Evolutionary conservation across 129 eudicot genomes (phyloP).

Genomic region (Escallonia rubra): DNA sequence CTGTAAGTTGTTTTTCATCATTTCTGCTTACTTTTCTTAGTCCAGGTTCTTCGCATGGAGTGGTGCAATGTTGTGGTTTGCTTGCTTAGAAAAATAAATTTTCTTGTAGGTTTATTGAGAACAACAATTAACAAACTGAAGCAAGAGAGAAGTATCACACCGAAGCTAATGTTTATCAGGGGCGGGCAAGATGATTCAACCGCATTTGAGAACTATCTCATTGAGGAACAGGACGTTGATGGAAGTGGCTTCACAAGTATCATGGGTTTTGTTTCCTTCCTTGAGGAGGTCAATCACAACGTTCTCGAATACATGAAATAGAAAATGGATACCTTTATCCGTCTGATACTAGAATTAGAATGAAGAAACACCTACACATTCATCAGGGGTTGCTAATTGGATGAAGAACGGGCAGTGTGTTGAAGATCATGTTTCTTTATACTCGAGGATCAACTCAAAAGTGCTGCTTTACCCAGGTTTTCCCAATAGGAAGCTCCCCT

Average conservation of each 20-base stretch:
- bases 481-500: no score
- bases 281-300: constrained; percentile 73
- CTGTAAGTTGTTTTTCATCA: constrained; percentile 50
- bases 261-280: constrained; percentile 94
- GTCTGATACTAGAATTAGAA: neutral
- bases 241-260: constrained; percentile 80
- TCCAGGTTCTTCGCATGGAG: no score
- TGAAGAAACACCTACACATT: constrained; percentile 13
- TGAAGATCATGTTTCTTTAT: no score
- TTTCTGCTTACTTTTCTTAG: neutral
- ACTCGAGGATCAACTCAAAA: no score
- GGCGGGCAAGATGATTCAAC: constrained; percentile 87
- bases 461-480: no score
- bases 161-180: constrained; percentile 70
- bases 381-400: constrained; percentile 7
- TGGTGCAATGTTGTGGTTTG: neutral
- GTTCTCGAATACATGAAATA: constrained; percentile 81
- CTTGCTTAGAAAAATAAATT: neutral
- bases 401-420: no score
- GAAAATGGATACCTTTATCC: neutral
- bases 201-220: constrained; percentile 71
- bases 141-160: constrained; percentile 94
- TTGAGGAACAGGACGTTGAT: constrained; percentile 92
- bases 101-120: constrained; percentile 70
- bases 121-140: constrained; percentile 72